Evolutionary conservation across 2,329 filamentous ascomycete genomes (phyloP).

Genomic region (Aspergillus cejpii): DNA sequence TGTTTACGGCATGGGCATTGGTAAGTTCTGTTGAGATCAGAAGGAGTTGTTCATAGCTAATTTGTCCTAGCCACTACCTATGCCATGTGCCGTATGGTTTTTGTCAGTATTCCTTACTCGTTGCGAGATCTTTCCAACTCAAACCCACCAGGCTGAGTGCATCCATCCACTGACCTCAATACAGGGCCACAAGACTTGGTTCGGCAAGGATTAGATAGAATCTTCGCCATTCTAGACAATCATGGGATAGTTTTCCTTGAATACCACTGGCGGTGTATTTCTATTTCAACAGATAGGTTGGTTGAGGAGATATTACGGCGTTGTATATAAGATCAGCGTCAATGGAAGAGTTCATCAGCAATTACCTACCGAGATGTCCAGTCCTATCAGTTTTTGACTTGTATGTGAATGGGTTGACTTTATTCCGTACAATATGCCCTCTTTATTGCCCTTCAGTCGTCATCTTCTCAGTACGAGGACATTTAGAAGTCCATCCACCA

Average conservation of each 20-base stretch:
- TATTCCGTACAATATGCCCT: not conserved
- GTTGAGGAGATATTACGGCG: constrained; percentile 25
- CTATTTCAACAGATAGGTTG: constrained; percentile 26
- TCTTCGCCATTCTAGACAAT: constrained; percentile 8
- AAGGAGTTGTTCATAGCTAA: constrained; percentile 14
- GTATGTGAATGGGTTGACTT: not conserved
- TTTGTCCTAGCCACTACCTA: constrained; percentile 32
- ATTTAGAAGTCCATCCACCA: no score
- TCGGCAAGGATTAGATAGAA: constrained; percentile 30
- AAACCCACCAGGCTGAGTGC: not conserved
- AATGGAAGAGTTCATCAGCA: constrained; percentile 25
- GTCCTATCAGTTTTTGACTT: not conserved
- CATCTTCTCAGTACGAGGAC: no score
- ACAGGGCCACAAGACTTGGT: constrained; percentile 61
- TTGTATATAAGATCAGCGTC: constrained; percentile 35
- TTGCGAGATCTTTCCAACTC: not conserved
- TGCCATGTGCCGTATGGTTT: constrained; percentile 41
- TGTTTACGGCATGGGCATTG: constrained; percentile 44
- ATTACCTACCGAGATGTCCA: constrained; percentile 5
- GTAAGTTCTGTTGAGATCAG: constrained; percentile 32
- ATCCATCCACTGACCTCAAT: not conserved
- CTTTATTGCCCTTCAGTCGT: no score
- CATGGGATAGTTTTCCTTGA: constrained; percentile 12
- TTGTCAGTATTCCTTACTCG: constrained; percentile 30
- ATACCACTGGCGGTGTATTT: constrained; percentile 31